A percentile compares a stretch with the other conserved stretches of the same genome.
phyloP scores from a whole-genome alignment of 805 yeast genomes.

The Lachancea sp. region DNA sequence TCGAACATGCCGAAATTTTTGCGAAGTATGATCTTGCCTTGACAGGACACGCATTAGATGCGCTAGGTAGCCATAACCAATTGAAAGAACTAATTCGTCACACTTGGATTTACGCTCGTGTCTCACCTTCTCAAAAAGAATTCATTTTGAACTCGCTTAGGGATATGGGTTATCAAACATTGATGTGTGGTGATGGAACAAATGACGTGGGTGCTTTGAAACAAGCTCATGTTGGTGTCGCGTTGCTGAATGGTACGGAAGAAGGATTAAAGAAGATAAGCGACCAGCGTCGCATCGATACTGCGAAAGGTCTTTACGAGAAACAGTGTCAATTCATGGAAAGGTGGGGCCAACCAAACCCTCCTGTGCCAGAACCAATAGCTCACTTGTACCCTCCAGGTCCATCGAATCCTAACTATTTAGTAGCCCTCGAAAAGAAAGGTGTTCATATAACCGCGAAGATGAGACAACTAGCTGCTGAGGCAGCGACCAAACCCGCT shows the following conservation, averaged over 20 bases:
- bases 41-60: slow-evolving; percentile 82
- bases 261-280: slow-evolving; percentile 85
- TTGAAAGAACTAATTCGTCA: slow-evolving; percentile 69
- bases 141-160: slow-evolving; percentile 78
- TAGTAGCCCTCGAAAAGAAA: slow-evolving; percentile 75
- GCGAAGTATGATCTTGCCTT: slow-evolving; percentile 76
- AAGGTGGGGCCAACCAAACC: slow-evolving; percentile 78
- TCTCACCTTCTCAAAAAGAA: slow-evolving; percentile 94
- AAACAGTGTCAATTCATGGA: slow-evolving; percentile 76
- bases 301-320: slow-evolving; percentile 60
- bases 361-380: slow-evolving; percentile 77
- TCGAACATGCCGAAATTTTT: slow-evolving; percentile 42
- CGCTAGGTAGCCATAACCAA: slow-evolving; percentile 60
- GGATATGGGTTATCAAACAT: slow-evolving; percentile 81
- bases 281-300: slow-evolving; percentile 67
- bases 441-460: slow-evolving; percentile 79
- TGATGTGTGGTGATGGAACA: slow-evolving; percentile 99
- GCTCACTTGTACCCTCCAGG: slow-evolving; percentile 98
- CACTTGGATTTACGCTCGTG: slow-evolving; percentile 97
- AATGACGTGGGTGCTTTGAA: slow-evolving; percentile 98
- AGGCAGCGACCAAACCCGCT: slow-evolving; percentile 38
- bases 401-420: slow-evolving; percentile 78
- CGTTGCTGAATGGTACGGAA: slow-evolving; percentile 94
- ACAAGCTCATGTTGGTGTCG: slow-evolving; percentile 97
- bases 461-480: slow-evolving; percentile 52